These are phyloP conservation scores for Eucalyptus leucophloia DNA, from an alignment of 345 rosid species.

Conservation along the genomic window DNA sequence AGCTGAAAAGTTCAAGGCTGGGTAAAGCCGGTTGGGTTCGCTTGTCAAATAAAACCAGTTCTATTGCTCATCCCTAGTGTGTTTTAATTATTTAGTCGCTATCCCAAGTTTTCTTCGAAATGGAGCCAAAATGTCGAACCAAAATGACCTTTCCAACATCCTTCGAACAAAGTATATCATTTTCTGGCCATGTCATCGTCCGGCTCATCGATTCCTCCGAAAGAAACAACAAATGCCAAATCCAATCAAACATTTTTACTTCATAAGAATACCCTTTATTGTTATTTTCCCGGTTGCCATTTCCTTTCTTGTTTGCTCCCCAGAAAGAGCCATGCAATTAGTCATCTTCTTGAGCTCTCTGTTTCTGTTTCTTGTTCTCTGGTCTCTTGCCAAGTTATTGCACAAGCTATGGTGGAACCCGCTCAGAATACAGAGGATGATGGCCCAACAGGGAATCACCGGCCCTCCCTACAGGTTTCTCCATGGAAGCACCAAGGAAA, in stretches of 20 bases:
- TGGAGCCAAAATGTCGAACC: background rate
- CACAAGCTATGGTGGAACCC: slow-evolving; percentile 1
- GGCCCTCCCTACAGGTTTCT: background rate
- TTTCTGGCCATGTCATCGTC: background rate
- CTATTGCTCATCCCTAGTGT: background rate
- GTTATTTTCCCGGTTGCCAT: background rate
- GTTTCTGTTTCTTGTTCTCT: background rate
- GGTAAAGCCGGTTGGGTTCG: background rate
- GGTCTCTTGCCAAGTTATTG: background rate
- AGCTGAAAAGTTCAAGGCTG: background rate
- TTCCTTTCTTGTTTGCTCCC: background rate
- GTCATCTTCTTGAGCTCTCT: background rate
- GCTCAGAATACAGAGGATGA: background rate
- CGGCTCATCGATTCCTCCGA: background rate
- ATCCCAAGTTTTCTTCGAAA: background rate
- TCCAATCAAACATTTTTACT: background rate
- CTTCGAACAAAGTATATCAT: background rate
- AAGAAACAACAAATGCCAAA: background rate
- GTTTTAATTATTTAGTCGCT: background rate
- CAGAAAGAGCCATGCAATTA: background rate
- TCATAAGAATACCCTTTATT: background rate
- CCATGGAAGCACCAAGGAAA: background rate
- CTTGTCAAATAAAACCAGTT: background rate
- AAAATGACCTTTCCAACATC: background rate
- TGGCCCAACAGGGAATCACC: background rate